Base-by-base conservation (phyloP, 495 filamentous ascomycete species). In the Choiromyces venosus region DNA sequence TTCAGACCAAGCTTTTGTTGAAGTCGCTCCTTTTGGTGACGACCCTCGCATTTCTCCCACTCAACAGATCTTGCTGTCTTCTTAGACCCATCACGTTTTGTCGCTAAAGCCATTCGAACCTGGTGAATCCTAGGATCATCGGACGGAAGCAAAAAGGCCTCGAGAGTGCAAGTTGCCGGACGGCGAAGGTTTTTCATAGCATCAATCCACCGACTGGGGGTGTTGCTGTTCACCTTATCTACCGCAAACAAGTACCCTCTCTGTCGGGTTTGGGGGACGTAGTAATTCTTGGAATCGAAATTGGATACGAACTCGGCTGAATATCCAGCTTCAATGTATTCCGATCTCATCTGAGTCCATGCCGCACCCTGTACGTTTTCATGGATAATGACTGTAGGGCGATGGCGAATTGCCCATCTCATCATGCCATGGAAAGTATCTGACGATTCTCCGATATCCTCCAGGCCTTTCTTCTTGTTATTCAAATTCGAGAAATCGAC, bases 181-280 rank as follows among this genome's bases (percentile, higher is more conserved):
- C 91, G 86, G 66, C 85, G 77, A 75, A 92, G 85, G 0, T 78
- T 65, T 5, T 65, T 65, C 73, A 91, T 81, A 5, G 83, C 68
- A 1, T 76, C 56, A 4, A 75, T 68, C 86, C 86, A 88, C 38
- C 76, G 40, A 40, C 70, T 73, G 14, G 74, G 72, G 25, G 79
- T 76, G 40, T 79, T 70, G 67, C 86, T 82, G 0, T 79, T 71
- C 0, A 74, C 16, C 10, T 78, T 81, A 70, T 91, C 85, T 16
- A 93, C 76, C 37, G 88, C 89, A 38, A 93, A 81, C 81, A 94
- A 86, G 78, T 95, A 96, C 7, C 88, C 88, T 64, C 93, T 86
- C 40, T 84, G 84, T 1, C 93, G 84, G 7, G 93, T 96, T 46
- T 96, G 93, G 0, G 93, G 93, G 3, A 96, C 83, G 66, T 93